phyloP scores from a whole-genome alignment of 1,284 basidiomycete species.

The Melanopsichium pennsylvanicum region DNA sequence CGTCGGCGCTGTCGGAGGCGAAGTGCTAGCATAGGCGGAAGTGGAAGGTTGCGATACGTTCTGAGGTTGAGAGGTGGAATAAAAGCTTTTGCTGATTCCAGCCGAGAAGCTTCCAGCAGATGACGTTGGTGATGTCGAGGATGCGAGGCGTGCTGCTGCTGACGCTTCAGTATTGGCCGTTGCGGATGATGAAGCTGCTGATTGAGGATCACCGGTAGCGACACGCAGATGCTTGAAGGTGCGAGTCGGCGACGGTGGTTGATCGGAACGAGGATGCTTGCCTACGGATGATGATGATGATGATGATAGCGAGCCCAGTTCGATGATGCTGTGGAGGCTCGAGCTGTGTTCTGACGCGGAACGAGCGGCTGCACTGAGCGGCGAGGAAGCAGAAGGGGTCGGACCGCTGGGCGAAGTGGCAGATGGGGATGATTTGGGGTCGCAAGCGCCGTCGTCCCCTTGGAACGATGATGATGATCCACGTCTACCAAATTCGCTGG shows the following conservation, averaged over 20 bases:
- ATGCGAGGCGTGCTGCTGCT: constrained; percentile 1
- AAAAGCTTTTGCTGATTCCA: constrained; percentile 4
- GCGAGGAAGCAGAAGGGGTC: constrained; percentile 30
- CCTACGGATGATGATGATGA: constrained; percentile 9
- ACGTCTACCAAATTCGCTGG: constrained; percentile 8
- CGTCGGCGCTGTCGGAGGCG: constrained; percentile 18
- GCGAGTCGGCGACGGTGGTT: constrained; percentile 32
- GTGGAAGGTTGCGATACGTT: constrained; percentile 13
- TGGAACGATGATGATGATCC: constrained; percentile 11
- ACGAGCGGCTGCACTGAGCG: constrained; percentile 19
- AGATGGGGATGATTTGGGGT: constrained; percentile 42
- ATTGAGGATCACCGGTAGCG: constrained; percentile 9
- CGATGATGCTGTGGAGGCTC: constrained; percentile 30
- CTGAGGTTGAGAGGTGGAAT: constrained; percentile 8
- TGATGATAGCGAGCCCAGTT: constrained; percentile 15
- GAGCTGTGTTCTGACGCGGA: constrained; percentile 24
- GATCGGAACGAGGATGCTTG: constrained; percentile 35
- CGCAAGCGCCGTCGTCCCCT: constrained; percentile 35
- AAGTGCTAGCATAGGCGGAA: constrained; percentile 28
- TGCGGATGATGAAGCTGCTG: neutral
- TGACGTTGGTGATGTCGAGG: constrained; percentile 9
- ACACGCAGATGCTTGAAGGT: constrained; percentile 28
- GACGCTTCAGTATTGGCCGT: neutral
- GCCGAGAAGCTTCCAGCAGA: constrained; percentile 6
- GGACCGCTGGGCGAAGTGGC: constrained; percentile 11